Evolutionary conservation across 306 rosid genomes (phyloP).

Genomic region (Citrullus colocynthis): DNA sequence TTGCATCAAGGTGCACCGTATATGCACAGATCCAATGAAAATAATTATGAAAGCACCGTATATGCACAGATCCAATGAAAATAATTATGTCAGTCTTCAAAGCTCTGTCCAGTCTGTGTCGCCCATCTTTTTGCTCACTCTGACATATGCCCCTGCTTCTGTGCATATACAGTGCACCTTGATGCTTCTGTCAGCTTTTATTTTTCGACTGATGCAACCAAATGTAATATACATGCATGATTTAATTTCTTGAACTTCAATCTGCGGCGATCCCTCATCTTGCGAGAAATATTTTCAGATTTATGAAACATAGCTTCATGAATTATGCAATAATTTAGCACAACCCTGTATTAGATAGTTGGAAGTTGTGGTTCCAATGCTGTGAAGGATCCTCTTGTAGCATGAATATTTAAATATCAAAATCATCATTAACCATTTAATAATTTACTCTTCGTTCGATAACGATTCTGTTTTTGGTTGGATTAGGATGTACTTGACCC

Average conservation of each 20-base stretch:
- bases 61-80: neutral
- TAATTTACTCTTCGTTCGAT: neutral
- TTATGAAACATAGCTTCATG: neutral
- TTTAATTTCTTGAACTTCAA: neutral
- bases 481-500: neutral
- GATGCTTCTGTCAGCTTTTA: neutral
- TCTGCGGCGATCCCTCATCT: neutral
- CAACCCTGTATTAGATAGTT: neutral
- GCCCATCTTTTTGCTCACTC: neutral
- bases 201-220: neutral
- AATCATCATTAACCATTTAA: neutral
- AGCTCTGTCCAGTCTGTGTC: neutral
- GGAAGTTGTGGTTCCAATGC: neutral
- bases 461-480: neutral
- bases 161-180: too few species aligned
- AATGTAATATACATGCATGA: neutral
- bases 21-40: neutral
- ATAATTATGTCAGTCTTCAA: neutral
- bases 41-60: too few species aligned
- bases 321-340: neutral
- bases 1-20: neutral
- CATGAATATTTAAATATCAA: neutral
- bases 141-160: neutral
- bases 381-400: neutral
- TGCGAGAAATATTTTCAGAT: neutral